Evolutionary conservation across 1,284 basidiomycete species (phyloP).

Genomic region (Ustilago lituana): DNA sequence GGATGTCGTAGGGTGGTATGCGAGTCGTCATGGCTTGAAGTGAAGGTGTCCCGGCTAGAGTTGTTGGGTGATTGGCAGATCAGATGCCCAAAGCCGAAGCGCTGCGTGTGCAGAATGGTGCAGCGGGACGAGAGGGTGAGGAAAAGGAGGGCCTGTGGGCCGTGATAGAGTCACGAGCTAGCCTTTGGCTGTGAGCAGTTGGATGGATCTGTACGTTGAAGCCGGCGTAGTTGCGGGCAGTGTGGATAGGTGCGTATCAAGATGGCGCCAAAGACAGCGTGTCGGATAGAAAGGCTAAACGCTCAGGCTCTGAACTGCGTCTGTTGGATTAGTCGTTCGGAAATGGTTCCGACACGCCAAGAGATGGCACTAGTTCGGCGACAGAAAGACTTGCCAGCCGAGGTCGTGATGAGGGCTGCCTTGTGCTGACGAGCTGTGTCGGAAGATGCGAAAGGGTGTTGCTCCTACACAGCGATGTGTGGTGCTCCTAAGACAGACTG

Average conservation of each 20-base stretch:
- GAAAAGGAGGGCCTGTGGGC: constrained; percentile 34
- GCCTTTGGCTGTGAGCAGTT: constrained; percentile 6
- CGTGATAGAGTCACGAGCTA: constrained; percentile 20
- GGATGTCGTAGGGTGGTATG: constrained; percentile 46
- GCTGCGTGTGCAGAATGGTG: constrained; percentile 50
- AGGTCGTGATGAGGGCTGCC: too few species aligned
- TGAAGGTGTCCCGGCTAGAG: too few species aligned
- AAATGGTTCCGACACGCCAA: too few species aligned
- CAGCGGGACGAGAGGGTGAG: constrained; percentile 17
- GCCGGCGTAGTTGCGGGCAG: constrained; percentile 30
- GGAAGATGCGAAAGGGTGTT: too few species aligned
- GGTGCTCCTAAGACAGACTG: background rate
- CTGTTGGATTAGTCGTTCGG: too few species aligned
- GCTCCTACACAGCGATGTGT: too few species aligned
- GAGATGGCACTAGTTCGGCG: background rate
- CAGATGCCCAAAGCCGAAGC: constrained; percentile 3
- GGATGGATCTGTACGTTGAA: background rate
- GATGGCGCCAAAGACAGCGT: constrained; percentile 1
- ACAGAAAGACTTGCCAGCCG: too few species aligned
- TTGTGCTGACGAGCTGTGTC: too few species aligned
- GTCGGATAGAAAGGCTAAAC: too few species aligned
- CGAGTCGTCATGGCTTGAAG: constrained; percentile 24
- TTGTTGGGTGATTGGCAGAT: background rate
- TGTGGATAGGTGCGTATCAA: background rate
- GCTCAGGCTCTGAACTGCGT: too few species aligned